A percentile compares a stretch with the other conserved stretches of the same genome.
phyloP scores from a whole-genome alignment of 306 rosid species.

The Fragaria vesca region DNA sequence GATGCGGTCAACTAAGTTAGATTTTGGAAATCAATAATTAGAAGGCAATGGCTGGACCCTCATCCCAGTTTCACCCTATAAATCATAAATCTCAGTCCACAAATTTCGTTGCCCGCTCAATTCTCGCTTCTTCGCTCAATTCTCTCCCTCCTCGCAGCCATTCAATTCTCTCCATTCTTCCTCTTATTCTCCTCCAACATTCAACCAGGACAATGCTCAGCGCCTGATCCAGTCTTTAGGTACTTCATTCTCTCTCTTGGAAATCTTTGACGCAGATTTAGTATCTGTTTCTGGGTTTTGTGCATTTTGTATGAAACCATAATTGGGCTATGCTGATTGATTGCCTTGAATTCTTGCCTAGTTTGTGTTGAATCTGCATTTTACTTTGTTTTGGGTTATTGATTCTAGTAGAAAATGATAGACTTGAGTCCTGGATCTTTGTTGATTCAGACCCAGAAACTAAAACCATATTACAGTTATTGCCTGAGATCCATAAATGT shows the following conservation, averaged over 20 bases:
- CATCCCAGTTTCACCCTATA: not conserved
- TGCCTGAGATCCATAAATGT: not conserved
- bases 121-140: slow-evolving; percentile 19
- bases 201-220: not conserved
- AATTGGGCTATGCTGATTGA: not conserved
- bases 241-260: not conserved
- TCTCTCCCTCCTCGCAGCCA: not conserved
- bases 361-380: not conserved
- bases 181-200: not conserved
- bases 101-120: slow-evolving; percentile 10
- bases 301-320: not conserved
- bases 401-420: not conserved
- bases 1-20: not conserved
- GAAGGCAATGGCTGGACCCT: not conserved
- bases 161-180: not conserved
- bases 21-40: not conserved
- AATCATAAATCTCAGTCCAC: slow-evolving; percentile 2
- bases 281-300: not conserved
- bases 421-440: not conserved
- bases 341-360: not conserved
- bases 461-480: not conserved
- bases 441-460: slow-evolving; percentile 7
- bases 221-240: slow-evolving; percentile 14
- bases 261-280: not conserved
- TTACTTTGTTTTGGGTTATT: not conserved